Evolutionary conservation across 73 alveolate species (phyloP).

Genomic region (Paramecium tetraurelia): DNA sequence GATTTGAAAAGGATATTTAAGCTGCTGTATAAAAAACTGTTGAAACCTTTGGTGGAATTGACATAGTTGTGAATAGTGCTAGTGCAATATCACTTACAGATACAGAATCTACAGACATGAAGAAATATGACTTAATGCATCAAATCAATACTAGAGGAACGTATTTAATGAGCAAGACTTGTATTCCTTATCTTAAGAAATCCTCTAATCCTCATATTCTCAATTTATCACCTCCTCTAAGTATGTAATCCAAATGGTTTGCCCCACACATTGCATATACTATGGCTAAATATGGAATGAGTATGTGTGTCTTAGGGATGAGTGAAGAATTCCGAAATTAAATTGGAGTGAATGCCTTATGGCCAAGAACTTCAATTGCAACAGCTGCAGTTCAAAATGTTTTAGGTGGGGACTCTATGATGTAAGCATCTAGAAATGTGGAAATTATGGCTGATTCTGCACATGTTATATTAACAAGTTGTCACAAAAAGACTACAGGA

Average conservation of each 20-base stretch:
- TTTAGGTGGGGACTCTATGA: conserved; percentile 81
- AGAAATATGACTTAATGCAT: conserved; percentile 76
- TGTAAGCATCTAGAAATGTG: conserved; percentile 73
- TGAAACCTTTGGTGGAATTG: conserved; percentile 84
- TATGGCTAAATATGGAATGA: conserved; percentile 82
- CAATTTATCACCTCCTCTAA: conserved; percentile 82
- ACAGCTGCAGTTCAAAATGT: conserved; percentile 86
- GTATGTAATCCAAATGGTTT: conserved; percentile 74
- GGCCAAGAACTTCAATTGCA: conserved; percentile 88
- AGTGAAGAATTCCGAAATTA: conserved; percentile 77
- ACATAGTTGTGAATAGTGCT: conserved; percentile 84
- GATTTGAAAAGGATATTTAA: conserved; percentile 79
- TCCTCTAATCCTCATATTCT: conserved; percentile 83
- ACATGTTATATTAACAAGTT: conserved; percentile 73
- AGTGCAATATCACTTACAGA: conserved; percentile 76
- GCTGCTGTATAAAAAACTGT: conserved; percentile 82
- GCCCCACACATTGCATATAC: conserved; percentile 78
- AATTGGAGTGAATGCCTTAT: conserved; percentile 80
- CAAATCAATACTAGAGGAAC: conserved; percentile 83
- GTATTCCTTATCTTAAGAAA: conserved; percentile 78
- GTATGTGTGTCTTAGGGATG: conserved; percentile 79
- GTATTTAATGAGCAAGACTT: conserved; percentile 73
- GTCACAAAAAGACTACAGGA: conserved; percentile 73
- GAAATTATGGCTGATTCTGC: conserved; percentile 91
- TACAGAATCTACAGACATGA: conserved; percentile 73